Evolutionary conservation across 371 early-diverging fungal genomes (phyloP), one percentile per base, ranked within the genome.

Genomic region (Mortierella sp.): DNA sequence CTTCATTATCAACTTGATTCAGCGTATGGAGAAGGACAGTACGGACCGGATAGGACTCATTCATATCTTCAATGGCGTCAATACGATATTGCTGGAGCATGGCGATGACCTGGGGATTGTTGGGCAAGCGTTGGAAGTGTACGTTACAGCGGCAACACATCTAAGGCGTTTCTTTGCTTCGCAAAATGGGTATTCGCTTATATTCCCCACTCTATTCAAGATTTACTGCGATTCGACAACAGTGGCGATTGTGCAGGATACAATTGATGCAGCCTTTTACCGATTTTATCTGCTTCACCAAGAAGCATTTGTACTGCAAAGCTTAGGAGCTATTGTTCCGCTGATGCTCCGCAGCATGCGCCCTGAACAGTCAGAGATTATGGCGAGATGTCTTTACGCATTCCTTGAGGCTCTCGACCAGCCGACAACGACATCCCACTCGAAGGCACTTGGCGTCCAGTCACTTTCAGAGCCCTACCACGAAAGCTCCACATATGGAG

Each of bases 281-380:
- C 83, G 89, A n/a, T 91, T 92, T 26, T 91, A 89, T 65, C 85
- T 88, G 24, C 83, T 91, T 1, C 93, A 92, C 55, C 89, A 90
- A 76, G 93, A 92, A 62, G 78, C 93, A 0, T 92, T 92, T 79
- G 84, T 92, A 1, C 90, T 92, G 58, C 93, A 92, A 71, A 88
- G 94, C 85, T 66, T 92, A 26, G 93, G 93, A 5, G 76, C 87
- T 9, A 72, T 92, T 14, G 88, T 89, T 1, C 93, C 93, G 2
- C 32, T 87, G 20, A 89, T 90, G 45, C 85, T 92, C 3, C 85
- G 78, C 11, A 87, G 83, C 26, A 78, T 73, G 55, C 37, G 66
- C 5, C 58, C 43, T 26, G 70, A 69, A 32, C 65, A 76, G 3
- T 63, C 68, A 0, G 39, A 51, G 2, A 63, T 73, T 54, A 73